Percentiles rank a stretch among this genome's conserved stretches.
Conservation (phyloP, 2,329 filamentous ascomycete genomes). For the Graphiopsis chlorocephala region DNA sequence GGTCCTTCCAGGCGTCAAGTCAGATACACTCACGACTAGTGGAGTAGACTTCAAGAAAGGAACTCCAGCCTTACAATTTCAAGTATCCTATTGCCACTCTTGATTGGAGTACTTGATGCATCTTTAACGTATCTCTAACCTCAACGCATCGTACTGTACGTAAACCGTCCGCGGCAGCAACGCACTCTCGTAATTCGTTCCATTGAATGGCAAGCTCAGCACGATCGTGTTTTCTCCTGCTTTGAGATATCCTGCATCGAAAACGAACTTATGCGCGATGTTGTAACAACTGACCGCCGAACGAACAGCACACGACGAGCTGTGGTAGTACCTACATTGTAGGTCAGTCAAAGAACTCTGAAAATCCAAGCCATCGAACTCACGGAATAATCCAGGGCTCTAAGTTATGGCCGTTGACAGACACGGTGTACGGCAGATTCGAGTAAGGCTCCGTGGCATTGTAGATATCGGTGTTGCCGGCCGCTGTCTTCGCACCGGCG, state of each 20-base stretch:
- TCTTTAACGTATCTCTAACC: slow-evolving; percentile 50
- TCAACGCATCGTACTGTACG: slow-evolving; percentile 64
- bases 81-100: no score
- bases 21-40: no score
- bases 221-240: slow-evolving; percentile 56
- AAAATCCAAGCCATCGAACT: slow-evolving; percentile 21
- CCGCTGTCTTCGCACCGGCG: slow-evolving; percentile 60
- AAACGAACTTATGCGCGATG: slow-evolving; percentile 58
- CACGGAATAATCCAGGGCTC: slow-evolving; percentile 58
- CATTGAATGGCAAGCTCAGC: slow-evolving; percentile 58
- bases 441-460: slow-evolving; percentile 53
- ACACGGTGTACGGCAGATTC: slow-evolving; percentile 53
- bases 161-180: slow-evolving; percentile 56
- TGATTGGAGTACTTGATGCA: neutral
- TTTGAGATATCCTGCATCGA: slow-evolving; percentile 50
- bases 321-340: slow-evolving; percentile 50
- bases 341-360: slow-evolving; percentile 5
- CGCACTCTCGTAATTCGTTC: slow-evolving; percentile 58
- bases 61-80: no score
- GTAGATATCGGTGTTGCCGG: slow-evolving; percentile 60
- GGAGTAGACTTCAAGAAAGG: no score
- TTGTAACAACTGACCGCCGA: slow-evolving; percentile 63
- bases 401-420: slow-evolving; percentile 45
- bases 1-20: neutral
- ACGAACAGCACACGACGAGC: slow-evolving; percentile 59